Evolutionary conservation across 2,329 filamentous ascomycete genomes (phyloP), one percentile per base, ranked within the genome.

Genomic region (Allantophomopsis lycopodina): DNA sequence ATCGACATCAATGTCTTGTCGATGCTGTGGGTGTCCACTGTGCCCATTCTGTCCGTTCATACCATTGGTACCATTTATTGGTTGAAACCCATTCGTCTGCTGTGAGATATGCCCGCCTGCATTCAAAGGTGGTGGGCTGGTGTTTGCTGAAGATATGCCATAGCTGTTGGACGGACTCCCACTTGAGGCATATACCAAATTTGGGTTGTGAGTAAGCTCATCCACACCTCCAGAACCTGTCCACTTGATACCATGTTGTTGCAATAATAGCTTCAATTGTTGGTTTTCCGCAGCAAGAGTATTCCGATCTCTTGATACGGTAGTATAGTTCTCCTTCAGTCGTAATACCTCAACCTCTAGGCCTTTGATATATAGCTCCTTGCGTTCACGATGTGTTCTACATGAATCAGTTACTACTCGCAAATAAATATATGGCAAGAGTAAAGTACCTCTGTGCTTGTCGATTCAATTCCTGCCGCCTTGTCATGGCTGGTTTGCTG

Each of bases 361-460:
- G 10, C 83, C 78, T 59, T 93, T 93, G 65, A 95, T 93, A 59
- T 96, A 96, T 51, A 87, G 73, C 61, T 96, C 91, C 59, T 96
- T 96, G 49, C 91, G 78, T 63, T 96, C 91, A 41, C 91, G 86
- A 60, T 98, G 91, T 14, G 91, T 96, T 55, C 91, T 94, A 55
- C 14, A 18, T 33, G n/a, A 17, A 39, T 53, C 36, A 52, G 44
- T 14, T 4, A 5, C 10, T 18, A 15, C 12, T 17, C 16, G 17
- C 13, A 32, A 7, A 14, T 12, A 10, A 12, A 12, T 37, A 23
- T 14, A 10, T 18, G 17, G 7, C 14, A 7, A 14, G 13, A 21
- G 14, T 23, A 38, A 21, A 61, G 50, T 74, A 93, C 88, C 88
- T 81, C 61, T 96, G 91, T 21, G 91, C 91, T 63, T 96, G 89